Base-by-base conservation (phyloP, 2,329 filamentous ascomycete species). In the Venturia asperata region DNA sequence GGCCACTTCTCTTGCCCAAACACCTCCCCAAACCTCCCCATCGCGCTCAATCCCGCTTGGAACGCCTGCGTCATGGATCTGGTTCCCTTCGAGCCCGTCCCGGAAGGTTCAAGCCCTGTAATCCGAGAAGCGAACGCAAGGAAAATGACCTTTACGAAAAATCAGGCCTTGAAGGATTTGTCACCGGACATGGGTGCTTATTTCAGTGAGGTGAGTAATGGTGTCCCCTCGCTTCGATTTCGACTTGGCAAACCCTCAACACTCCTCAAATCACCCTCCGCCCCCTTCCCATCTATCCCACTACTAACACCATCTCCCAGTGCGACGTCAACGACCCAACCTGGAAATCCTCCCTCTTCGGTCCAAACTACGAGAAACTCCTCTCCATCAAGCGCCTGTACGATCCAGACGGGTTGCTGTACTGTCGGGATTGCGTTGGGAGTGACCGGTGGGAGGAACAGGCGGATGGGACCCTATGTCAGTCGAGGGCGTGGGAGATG, bases 311-410 rank as follows among this genome's bases (percentile, higher is more conserved):
- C n/a, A 5, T 5, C 19, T 27, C n/a, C 21, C 37, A 61, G 60
- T 45, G 39, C 15, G 55, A 66, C 27, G n/a, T 41, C 19, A 34
- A 37, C 13, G 74, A 75, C 66, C 73, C 73, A 0, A 70, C 75
- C 66, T 76, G 73, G 73, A 73, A 75, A 49, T 65, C 71, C 41
- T 68, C 72, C 30, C 75, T 74, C 66, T 76, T 73, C 72, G 74
- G 74, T 0, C 66, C 63, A 5, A 76, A 76, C 27, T 76, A 76
- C 58, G 66, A 70, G 3, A 68, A 68, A 21, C 68, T 76, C n/a
- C 65, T 75, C 1, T 17, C 71, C 65, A 66, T 72, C 13, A 70
- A 72, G 17, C 68, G 70, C 65, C 73, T 74, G 69, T 74, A 70
- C 67, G 74, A 76, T 69, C 71, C 74, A 0, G 66, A 70, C 4